These are phyloP conservation scores for Clavariopsis aquatica DNA, from an alignment of 495 filamentous ascomycete genomes.

Conservation along the genomic window DNA sequence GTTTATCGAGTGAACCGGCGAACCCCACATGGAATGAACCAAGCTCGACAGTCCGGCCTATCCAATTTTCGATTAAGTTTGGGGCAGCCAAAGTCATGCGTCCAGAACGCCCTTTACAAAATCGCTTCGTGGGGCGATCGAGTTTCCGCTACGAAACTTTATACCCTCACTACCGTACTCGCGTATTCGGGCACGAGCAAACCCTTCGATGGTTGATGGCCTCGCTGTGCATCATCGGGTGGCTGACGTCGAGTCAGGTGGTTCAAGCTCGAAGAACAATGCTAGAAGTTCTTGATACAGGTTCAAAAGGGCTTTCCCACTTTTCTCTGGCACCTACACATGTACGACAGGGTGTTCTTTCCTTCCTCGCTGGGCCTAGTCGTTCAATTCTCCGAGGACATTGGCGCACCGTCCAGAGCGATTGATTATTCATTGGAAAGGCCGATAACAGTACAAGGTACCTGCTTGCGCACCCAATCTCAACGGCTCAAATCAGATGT, in stretches of 20 bases:
- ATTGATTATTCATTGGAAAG: slow-evolving; percentile 6
- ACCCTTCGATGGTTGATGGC: neutral
- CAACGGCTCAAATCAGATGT: slow-evolving; percentile 3
- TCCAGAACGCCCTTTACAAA: neutral
- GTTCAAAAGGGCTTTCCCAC: slow-evolving; percentile 1
- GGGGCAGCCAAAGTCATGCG: neutral
- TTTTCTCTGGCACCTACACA: slow-evolving; percentile 3
- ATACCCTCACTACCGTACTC: neutral
- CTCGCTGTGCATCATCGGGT: neutral
- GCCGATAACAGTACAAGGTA: neutral
- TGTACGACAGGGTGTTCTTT: neutral
- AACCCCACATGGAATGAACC: neutral
- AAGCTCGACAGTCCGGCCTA: neutral
- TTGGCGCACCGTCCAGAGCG: slow-evolving; percentile 2
- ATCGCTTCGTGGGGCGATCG: neutral
- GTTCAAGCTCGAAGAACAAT: neutral
- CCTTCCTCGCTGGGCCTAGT: neutral
- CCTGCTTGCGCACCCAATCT: neutral
- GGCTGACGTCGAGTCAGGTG: slow-evolving; percentile 5
- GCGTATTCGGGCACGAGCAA: neutral
- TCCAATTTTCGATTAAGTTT: neutral
- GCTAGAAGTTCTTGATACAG: slow-evolving; percentile 7
- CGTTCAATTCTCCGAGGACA: neutral
- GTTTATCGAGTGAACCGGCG: neutral
- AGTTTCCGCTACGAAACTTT: slow-evolving; percentile 5